A percentile compares a stretch with the other conserved stretches of the same genome.
phyloP scores from a whole-genome alignment of 1,284 basidiomycete genomes.

The Trichosporon coremiiforme region DNA sequence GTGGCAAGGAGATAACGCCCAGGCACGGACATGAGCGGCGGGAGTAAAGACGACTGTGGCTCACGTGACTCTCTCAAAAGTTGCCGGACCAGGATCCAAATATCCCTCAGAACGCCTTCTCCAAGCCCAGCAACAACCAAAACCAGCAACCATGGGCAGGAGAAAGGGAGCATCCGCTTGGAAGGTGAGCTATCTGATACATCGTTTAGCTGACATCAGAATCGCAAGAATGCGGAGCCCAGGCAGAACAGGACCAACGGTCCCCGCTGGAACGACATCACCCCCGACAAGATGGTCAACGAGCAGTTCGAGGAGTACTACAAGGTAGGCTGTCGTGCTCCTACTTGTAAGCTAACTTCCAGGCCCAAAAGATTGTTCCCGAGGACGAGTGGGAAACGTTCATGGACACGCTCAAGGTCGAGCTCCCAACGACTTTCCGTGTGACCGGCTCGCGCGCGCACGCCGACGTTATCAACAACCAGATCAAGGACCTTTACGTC shows the following conservation, averaged over 20 bases:
- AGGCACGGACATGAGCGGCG: constrained; percentile 12
- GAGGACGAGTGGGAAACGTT: constrained; percentile 77
- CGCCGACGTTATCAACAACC: constrained; percentile 70
- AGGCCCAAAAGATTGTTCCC: constrained; percentile 51
- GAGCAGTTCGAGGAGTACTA: constrained; percentile 75
- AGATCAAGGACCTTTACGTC: constrained; percentile 74
- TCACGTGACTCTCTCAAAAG: constrained; percentile 16
- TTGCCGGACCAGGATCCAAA: constrained; percentile 1
- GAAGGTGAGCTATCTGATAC: background rate
- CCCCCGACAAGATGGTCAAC: constrained; percentile 61
- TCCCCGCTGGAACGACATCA: constrained; percentile 34
- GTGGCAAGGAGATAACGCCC: constrained; percentile 15
- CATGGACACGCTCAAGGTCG: constrained; percentile 67
- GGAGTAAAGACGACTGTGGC: background rate
- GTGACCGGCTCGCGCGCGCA: constrained; percentile 85
- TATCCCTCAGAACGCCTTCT: background rate
- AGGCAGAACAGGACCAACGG: constrained; percentile 17
- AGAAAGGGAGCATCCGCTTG: constrained; percentile 16
- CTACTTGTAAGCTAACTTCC: constrained; percentile 18
- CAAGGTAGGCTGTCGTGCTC: constrained; percentile 52
- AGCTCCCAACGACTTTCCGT: constrained; percentile 91
- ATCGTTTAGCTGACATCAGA: background rate
- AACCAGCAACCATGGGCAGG: constrained; percentile 10
- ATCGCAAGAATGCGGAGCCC: constrained; percentile 23
- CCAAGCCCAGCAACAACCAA: background rate